Percentiles rank a stretch among this genome's conserved stretches.
phyloP scores from a whole-genome alignment of 1,284 basidiomycete species.

The Hypsizygus ulmarius region DNA sequence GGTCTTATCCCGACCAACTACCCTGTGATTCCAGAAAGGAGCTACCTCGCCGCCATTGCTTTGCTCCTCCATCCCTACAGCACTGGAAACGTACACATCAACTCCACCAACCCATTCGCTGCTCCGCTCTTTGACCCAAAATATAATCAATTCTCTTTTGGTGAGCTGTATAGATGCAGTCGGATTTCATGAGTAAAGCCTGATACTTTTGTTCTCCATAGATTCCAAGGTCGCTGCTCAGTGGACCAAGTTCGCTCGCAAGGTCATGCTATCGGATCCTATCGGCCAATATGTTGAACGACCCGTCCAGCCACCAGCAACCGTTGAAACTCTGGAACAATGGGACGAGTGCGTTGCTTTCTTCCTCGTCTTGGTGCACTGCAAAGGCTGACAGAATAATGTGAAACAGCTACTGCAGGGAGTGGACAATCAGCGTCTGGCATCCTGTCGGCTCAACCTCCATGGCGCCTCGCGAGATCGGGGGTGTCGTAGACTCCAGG shows the following conservation, averaged over 20 bases:
- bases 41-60: conserved; percentile 14
- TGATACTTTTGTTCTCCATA: neutral
- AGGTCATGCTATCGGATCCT: conserved; percentile 13
- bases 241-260: conserved; percentile 11
- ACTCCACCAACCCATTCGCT: conserved; percentile 12
- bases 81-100: conserved; percentile 12
- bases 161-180: neutral
- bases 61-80: conserved; percentile 10
- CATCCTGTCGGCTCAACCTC: conserved; percentile 27
- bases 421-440: conserved; percentile 17
- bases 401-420: conserved; percentile 13
- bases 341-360: conserved; percentile 13
- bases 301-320: conserved; percentile 10
- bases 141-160: conserved; percentile 15
- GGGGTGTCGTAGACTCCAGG: conserved; percentile 30
- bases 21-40: conserved; percentile 11
- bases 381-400: neutral
- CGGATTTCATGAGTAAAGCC: too few species aligned
- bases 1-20: conserved; percentile 7
- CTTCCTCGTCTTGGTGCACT: neutral
- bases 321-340: conserved; percentile 10
- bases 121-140: conserved; percentile 10
- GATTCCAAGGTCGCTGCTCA: conserved; percentile 15
- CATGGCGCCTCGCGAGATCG: conserved; percentile 25
- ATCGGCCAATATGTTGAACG: conserved; percentile 12